Evolutionary conservation across 2,329 filamentous ascomycete genomes (phyloP).

Genomic region (Sclerotinia minor): DNA sequence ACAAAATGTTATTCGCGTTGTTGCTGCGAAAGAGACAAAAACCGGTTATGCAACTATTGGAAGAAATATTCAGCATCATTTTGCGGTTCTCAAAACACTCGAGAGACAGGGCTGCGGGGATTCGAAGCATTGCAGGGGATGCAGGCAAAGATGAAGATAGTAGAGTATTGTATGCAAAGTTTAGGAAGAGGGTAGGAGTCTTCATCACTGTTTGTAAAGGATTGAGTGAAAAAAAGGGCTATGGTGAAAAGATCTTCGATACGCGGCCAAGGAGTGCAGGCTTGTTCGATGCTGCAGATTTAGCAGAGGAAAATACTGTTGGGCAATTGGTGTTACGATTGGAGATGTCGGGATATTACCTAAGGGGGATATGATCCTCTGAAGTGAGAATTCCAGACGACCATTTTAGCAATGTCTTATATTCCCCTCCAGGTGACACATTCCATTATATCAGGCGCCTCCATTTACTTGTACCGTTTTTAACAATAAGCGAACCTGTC

Average conservation of each 20-base stretch:
- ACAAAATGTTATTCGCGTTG: constrained; percentile 72
- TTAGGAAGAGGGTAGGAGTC: constrained; percentile 70
- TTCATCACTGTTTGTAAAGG: constrained; percentile 73
- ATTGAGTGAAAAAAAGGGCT: constrained; percentile 61
- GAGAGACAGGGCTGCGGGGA: constrained; percentile 46
- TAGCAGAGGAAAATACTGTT: constrained; percentile 58
- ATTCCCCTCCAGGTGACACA: no score
- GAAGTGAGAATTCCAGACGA: neutral
- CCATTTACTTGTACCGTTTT: no score
- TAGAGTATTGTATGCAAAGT: constrained; percentile 59
- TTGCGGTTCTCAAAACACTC: constrained; percentile 65
- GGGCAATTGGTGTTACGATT: constrained; percentile 67
- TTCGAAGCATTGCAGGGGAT: constrained; percentile 36
- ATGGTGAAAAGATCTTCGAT: constrained; percentile 40
- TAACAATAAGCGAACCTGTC: no score
- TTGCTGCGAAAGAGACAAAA: constrained; percentile 74
- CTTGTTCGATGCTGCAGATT: constrained; percentile 45
- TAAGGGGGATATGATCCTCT: constrained; percentile 26
- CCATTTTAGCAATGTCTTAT: no score
- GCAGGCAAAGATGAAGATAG: constrained; percentile 43
- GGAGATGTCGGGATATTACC: constrained; percentile 70
- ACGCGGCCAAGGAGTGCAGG: constrained; percentile 37
- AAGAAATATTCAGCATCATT: constrained; percentile 74
- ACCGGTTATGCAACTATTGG: constrained; percentile 69
- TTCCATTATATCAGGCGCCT: no score